These are phyloP conservation scores for Thelonectria blattea DNA, from an alignment of 2,329 filamentous ascomycete species.

Conservation along the genomic window DNA sequence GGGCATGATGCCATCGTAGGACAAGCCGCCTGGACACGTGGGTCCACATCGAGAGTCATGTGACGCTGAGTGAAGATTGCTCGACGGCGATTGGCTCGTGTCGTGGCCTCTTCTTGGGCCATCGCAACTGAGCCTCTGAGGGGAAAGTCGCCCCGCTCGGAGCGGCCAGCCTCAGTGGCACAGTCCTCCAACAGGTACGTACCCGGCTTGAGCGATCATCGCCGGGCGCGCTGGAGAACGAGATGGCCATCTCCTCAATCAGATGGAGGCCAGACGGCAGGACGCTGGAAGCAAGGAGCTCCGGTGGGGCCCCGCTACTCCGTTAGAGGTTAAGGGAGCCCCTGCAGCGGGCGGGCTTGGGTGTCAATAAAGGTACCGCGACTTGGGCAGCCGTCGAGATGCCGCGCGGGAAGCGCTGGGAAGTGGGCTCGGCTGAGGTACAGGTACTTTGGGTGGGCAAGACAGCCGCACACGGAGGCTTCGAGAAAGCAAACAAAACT, in stretches of 20 bases:
- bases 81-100: not conserved
- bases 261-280: conserved; percentile 15
- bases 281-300: conserved; percentile 35
- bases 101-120: not conserved
- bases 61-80: conserved; percentile 25
- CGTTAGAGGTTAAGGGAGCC: conserved; percentile 26
- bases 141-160: not conserved
- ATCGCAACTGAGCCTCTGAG: not conserved
- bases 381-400: conserved; percentile 26
- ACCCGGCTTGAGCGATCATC: conserved; percentile 1
- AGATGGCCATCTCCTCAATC: conserved; percentile 15
- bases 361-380: conserved; percentile 27
- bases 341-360: conserved; percentile 27
- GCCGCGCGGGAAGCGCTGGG: conserved; percentile 8
- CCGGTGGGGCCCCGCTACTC: conserved; percentile 31
- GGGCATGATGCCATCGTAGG: conserved; percentile 40
- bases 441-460: conserved; percentile 22
- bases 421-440: conserved; percentile 22
- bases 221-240: too few relatives aligned
- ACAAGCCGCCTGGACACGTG: conserved; percentile 31
- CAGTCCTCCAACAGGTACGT: conserved; percentile 9
- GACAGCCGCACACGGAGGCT: conserved; percentile 22
- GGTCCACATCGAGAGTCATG: conserved; percentile 29
- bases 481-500: conserved; percentile 21
- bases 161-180: conserved; percentile 7